phyloP scores from a whole-genome alignment of 2,329 filamentous ascomycete genomes.

The Hymenoscyphus fraxineus region DNA sequence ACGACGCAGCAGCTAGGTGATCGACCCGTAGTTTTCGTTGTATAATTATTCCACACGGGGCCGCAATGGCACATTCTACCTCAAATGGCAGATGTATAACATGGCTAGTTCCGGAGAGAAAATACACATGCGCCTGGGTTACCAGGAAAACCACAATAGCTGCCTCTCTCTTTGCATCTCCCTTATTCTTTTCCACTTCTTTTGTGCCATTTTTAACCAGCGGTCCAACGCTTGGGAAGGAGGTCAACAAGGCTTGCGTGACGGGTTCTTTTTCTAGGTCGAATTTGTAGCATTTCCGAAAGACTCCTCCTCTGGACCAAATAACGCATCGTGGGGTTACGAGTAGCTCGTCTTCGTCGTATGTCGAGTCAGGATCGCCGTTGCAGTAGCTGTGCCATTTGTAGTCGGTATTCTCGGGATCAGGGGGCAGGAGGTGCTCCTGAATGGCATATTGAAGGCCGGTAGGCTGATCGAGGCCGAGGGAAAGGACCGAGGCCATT shows the following conservation, averaged over 20 bases:
- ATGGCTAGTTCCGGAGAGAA: slow-evolving; percentile 81
- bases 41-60: slow-evolving; percentile 77
- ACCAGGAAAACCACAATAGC: slow-evolving; percentile 89
- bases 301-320: slow-evolving; percentile 82
- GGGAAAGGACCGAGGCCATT: slow-evolving; percentile 89
- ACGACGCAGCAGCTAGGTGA: slow-evolving; percentile 46
- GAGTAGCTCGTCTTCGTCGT: slow-evolving; percentile 36
- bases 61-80: slow-evolving; percentile 80
- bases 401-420: slow-evolving; percentile 65
- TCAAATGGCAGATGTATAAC: slow-evolving; percentile 93
- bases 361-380: slow-evolving; percentile 35
- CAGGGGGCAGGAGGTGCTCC: slow-evolving; percentile 69
- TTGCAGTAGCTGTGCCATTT: slow-evolving; percentile 66
- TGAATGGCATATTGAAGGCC: slow-evolving; percentile 78
- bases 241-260: slow-evolving; percentile 79
- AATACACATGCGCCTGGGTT: slow-evolving; percentile 91
- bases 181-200: slow-evolving; percentile 33
- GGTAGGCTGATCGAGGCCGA: slow-evolving; percentile 85
- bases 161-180: slow-evolving; percentile 41
- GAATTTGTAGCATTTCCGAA: slow-evolving; percentile 83
- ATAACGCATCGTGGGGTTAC: slow-evolving; percentile 42
- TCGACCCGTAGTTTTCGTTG: slow-evolving; percentile 68
- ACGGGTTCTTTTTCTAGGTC: slow-evolving; percentile 82
- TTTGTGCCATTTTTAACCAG: slow-evolving; percentile 25
- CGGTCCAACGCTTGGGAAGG: slow-evolving; percentile 55